Evolutionary conservation across 257 asterid species (phyloP), one percentile per base, ranked within the genome.

Genomic region (Nicotiana sylvestris): DNA sequence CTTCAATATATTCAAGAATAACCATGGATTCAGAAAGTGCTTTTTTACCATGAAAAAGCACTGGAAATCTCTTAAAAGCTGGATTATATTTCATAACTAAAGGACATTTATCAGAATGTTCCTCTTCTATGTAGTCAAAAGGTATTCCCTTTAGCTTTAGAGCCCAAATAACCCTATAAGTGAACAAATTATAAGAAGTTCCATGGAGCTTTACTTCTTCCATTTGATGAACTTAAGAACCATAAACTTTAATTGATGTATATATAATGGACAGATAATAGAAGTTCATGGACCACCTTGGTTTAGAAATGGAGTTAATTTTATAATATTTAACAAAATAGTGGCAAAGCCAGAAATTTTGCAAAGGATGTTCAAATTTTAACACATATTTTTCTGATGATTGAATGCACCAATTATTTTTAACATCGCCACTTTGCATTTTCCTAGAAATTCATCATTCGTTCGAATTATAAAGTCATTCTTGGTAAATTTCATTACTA

Each of bases 21-120:
- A 82, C 77, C 61, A 60, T 60, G 58, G 85, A 82, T 74, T 82
- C 85, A 76, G 15, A 60, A 46, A 82, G 9, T 39, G 62, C 65
- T 43, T 76, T 82, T 29, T 80, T 76, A 30, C 82, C 81, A 82
- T 82, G 85, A 58, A 82, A 80, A 74, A 82, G 81, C 81, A 82
- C 51, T 18, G 85, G 81, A 35, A 82, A n/a, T 68, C 80, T 82
- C 68, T 82, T 82, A 62, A 76, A 33, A 82, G 58, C 43, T 77
- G 78, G 82, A 35, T 82, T 82, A 81, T 64, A 77, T 64, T 82
- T 64, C 66, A 82, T 30, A 16, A 82, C 46, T 61, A 57, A 17
- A 29, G 64, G 51, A 10, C 78, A 67, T 58, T 82, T 82, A 69
- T 61, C 56, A 37, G 76, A 32, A 58, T 74, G 85, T 29, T 82